These are phyloP conservation scores for Grosmannia serpens DNA, from an alignment of 2,329 filamentous ascomycete species.

Conservation along the genomic window DNA sequence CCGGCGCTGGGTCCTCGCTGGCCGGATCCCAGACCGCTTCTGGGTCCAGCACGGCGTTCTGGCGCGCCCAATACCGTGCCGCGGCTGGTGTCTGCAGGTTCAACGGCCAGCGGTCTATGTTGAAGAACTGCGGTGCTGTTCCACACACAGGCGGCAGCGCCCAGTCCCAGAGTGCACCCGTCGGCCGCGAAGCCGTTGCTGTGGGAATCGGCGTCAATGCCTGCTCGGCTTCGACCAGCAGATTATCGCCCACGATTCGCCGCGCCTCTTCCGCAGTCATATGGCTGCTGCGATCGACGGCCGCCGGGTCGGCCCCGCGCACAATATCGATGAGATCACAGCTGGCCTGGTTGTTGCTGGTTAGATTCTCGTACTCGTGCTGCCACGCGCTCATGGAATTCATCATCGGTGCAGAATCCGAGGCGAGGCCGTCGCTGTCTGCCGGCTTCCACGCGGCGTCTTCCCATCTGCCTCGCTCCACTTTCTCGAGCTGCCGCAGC, in stretches of 20 bases:
- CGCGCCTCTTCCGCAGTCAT: slow-evolving; percentile 13
- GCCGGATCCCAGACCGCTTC: slow-evolving; percentile 17
- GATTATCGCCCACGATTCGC: slow-evolving; percentile 22
- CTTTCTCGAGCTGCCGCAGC: slow-evolving; percentile 12
- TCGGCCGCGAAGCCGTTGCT: slow-evolving; percentile 1
- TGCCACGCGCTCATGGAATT: slow-evolving; percentile 5
- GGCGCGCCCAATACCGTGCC: not conserved
- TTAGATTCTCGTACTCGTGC: slow-evolving; percentile 2
- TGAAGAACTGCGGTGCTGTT: slow-evolving; percentile 26
- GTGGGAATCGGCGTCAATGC: slow-evolving; percentile 32
- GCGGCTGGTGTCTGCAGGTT: slow-evolving; percentile 22
- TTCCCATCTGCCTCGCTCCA: slow-evolving; percentile 1
- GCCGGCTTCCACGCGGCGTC: not conserved
- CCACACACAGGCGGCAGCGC: slow-evolving; percentile 16
- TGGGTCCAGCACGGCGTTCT: slow-evolving; percentile 7
- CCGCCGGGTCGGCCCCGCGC: slow-evolving; percentile 19
- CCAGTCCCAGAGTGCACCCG: slow-evolving; percentile 25
- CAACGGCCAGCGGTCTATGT: slow-evolving; percentile 36
- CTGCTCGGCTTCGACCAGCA: slow-evolving; percentile 31
- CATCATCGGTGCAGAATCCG: not conserved
- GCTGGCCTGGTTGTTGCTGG: not conserved
- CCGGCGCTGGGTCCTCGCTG: slow-evolving; percentile 16
- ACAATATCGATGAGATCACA: slow-evolving; percentile 19
- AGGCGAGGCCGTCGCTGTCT: not conserved
- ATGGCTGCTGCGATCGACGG: slow-evolving; percentile 1